These are phyloP conservation scores for Aureobasidium sp. DNA, from an alignment of 2,329 filamentous ascomycete species.

Conservation along the genomic window DNA sequence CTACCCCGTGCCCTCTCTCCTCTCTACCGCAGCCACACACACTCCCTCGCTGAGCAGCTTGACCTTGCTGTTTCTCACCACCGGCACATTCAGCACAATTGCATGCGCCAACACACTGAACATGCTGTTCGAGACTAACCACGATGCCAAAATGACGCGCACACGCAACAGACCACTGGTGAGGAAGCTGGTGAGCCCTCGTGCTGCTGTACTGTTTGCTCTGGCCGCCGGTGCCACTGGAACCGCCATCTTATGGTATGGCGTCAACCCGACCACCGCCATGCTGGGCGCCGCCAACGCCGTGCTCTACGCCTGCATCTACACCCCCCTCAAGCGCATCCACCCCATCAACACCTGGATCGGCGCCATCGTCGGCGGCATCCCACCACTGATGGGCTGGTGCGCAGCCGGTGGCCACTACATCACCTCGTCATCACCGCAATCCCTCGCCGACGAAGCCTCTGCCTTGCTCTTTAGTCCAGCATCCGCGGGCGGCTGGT, in stretches of 20 bases:
- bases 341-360: conserved; percentile 90
- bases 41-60: conserved; percentile 80
- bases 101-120: conserved; percentile 91
- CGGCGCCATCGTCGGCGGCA: conserved; percentile 84
- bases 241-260: conserved; percentile 69
- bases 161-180: conserved; percentile 88
- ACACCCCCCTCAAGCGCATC: conserved; percentile 86
- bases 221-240: conserved; percentile 63
- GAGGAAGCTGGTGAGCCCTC: conserved; percentile 64
- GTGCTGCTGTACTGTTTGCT: conserved; percentile 71
- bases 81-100: conserved; percentile 80
- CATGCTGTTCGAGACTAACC: conserved; percentile 89
- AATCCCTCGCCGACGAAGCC: conserved; percentile 23
- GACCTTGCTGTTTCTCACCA: conserved; percentile 85
- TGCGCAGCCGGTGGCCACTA: conserved; percentile 86
- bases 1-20: conserved; percentile 83
- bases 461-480: conserved; percentile 30
- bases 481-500: conserved; percentile 65
- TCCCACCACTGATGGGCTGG: conserved; percentile 97
- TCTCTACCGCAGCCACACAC: conserved; percentile 60
- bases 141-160: conserved; percentile 89
- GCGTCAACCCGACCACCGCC: conserved; percentile 90
- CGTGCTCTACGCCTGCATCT: conserved; percentile 78
- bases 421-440: conserved; percentile 3
- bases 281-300: conserved; percentile 82